phyloP scores from a whole-genome alignment of 169 alveolate species.

The Neospora caninum region DNA sequence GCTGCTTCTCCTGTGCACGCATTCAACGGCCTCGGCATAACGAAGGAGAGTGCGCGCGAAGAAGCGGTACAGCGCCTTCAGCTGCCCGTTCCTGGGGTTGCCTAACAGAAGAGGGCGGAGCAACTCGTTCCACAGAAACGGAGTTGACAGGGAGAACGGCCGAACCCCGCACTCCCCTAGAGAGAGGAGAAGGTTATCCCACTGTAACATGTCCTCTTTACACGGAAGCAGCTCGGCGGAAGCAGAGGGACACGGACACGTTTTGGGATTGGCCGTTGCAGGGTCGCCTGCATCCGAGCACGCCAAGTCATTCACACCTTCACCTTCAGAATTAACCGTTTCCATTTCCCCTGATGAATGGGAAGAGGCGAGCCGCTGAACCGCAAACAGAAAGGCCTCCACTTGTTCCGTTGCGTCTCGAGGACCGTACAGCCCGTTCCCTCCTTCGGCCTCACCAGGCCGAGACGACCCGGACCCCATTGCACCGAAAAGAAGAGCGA shows the following conservation, averaged over 20 bases:
- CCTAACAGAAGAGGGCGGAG: constrained; percentile 10
- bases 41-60: not conserved
- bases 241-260: not conserved
- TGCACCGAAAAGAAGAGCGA: not conserved
- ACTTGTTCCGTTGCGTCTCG: not conserved
- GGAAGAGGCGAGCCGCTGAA: not conserved
- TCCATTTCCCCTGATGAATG: not conserved
- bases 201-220: not conserved
- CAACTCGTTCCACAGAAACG: constrained; percentile 4
- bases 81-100: not conserved
- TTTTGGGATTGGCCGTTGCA: no score
- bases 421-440: not conserved
- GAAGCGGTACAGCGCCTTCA: not conserved
- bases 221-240: not conserved
- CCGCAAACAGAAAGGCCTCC: not conserved
- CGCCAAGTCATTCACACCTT: not conserved
- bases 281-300: no score
- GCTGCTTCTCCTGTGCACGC: not conserved
- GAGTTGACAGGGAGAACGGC: not conserved
- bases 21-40: not conserved
- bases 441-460: not conserved
- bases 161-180: not conserved
- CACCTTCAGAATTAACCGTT: not conserved
- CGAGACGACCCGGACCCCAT: not conserved
- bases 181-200: not conserved